A percentile compares a stretch with the other conserved stretches of the same genome.
Conservation (phyloP, 1,139 yeast species). For the Diutina rugosa region DNA sequence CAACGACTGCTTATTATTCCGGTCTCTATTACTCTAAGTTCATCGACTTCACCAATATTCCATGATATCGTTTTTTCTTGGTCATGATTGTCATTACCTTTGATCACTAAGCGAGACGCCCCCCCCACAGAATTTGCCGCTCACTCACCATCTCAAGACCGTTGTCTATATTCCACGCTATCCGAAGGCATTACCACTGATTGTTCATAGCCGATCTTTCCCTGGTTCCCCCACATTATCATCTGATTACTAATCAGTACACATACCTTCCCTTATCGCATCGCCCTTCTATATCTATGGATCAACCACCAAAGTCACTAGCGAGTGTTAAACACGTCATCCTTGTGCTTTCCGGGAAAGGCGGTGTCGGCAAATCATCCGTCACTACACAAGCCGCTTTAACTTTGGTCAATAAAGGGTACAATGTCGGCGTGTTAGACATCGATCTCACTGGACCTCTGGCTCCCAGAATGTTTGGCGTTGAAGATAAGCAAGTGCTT, state of each 20-base stretch:
- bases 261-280: not conserved
- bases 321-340: slow-evolving; percentile 54
- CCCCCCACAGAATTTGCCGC: no score
- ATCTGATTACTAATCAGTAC: not conserved
- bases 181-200: no score
- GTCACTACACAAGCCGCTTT: slow-evolving; percentile 90
- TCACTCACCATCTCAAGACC: no score
- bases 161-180: no score
- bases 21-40: no score
- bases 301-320: slow-evolving; percentile 34
- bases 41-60: no score
- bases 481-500: slow-evolving; percentile 66
- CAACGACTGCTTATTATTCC: no score
- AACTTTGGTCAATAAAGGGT: slow-evolving; percentile 56
- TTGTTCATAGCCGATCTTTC: no score
- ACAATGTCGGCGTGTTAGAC: slow-evolving; percentile 82
- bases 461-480: slow-evolving; percentile 90
- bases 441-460: slow-evolving; percentile 97
- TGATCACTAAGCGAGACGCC: not conserved
- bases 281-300: not conserved
- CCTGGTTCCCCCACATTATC: not conserved
- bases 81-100: not conserved
- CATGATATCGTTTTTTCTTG: not conserved
- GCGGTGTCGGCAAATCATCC: slow-evolving; percentile 85
- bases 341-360: slow-evolving; percentile 33